phyloP scores from a whole-genome alignment of 2,329 filamentous ascomycete genomes.

The Ophiocordyceps camponoti-floridani region DNA sequence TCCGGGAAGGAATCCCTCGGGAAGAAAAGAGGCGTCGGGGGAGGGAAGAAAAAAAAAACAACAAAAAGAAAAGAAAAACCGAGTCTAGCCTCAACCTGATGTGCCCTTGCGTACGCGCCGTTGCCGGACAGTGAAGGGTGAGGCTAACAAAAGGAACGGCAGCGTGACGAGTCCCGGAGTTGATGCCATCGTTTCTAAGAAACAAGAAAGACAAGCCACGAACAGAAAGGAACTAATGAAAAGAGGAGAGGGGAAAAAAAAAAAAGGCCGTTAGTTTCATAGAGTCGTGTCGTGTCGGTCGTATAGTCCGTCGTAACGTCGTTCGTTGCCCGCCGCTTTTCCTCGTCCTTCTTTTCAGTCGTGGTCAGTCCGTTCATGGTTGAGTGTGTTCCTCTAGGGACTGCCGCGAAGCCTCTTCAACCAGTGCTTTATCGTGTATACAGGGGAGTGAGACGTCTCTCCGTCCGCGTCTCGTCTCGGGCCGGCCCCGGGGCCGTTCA shows the following conservation, averaged over 20 bases:
- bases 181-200: neutral
- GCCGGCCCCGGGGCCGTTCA: neutral
- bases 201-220: neutral
- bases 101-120: no score
- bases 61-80: no score
- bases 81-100: no score
- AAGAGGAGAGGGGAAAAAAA: neutral
- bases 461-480: neutral
- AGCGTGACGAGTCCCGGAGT: no score
- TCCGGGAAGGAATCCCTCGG: no score
- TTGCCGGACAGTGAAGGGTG: no score
- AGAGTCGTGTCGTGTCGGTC: neutral
- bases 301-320: neutral
- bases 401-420: constrained; percentile 21
- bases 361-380: neutral
- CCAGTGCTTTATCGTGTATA: constrained; percentile 11
- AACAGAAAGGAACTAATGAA: neutral
- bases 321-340: neutral
- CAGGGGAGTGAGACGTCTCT: neutral
- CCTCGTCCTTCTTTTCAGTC: neutral
- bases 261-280: neutral
- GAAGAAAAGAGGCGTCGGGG: no score
- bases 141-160: no score
- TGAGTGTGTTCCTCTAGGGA: constrained; percentile 9
- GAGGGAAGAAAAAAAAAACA: no score